A percentile compares a stretch with the other conserved stretches of the same genome.
Conservation (phyloP, 1,284 basidiomycete species). For the Marasmius oreades region DNA sequence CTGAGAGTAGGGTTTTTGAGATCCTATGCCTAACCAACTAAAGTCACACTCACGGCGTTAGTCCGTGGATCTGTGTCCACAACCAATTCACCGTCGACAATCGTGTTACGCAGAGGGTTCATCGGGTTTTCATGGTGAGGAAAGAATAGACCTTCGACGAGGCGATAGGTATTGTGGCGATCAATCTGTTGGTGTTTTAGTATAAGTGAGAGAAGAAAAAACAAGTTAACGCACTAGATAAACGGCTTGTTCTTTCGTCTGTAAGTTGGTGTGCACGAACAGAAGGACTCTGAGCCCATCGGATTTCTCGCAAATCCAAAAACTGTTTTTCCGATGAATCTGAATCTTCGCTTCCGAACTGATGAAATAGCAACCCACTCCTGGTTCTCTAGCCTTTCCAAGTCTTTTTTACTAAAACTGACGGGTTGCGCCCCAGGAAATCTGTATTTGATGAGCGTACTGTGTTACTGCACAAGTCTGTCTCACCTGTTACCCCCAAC, state of each 20-base stretch:
- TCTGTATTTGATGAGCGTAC: conserved; percentile 33
- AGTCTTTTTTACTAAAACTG: conserved; percentile 71
- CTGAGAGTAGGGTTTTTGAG: conserved; percentile 35
- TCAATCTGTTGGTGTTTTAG: conserved; percentile 67
- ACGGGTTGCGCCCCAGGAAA: conserved; percentile 95
- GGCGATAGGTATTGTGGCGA: conserved; percentile 87
- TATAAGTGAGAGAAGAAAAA: background rate
- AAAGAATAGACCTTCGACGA: conserved; percentile 77
- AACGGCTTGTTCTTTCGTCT: conserved; percentile 65
- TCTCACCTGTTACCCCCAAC: background rate
- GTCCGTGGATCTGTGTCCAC: conserved; percentile 82
- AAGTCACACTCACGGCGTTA: conserved; percentile 47
- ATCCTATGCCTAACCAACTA: conserved; percentile 1
- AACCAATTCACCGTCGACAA: conserved; percentile 95
- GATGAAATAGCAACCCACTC: conserved; percentile 57
- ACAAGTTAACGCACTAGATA: conserved; percentile 65
- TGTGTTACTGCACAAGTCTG: background rate
- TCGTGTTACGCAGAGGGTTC: conserved; percentile 69
- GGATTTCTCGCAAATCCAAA: conserved; percentile 99
- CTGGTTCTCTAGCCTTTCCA: conserved; percentile 75
- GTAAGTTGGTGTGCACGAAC: conserved; percentile 72
- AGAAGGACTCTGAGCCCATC: conserved; percentile 93
- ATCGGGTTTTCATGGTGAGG: conserved; percentile 77
- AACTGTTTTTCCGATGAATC: conserved; percentile 46
- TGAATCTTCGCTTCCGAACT: conserved; percentile 1